Percentiles rank a stretch among this genome's conserved stretches.
These are phyloP conservation scores for Blastobotrys muscicola DNA, from an alignment of 805 yeast genomes.

Conservation along the genomic window DNA sequence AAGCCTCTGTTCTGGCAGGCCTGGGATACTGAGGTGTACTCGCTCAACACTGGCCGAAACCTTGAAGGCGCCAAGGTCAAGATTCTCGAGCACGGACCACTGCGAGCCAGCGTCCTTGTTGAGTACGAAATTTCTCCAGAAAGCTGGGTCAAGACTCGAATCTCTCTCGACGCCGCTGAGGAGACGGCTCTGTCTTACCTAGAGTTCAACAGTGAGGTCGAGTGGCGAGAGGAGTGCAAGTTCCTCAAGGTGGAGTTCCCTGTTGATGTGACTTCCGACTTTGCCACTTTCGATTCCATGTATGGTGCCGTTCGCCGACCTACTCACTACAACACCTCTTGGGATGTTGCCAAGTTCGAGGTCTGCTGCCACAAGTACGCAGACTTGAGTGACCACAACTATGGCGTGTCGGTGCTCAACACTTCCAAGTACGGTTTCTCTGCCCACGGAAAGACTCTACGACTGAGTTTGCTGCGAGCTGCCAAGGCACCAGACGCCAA, in stretches of 20 bases:
- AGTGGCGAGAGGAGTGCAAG: slow-evolving; percentile 80
- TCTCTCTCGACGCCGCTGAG: slow-evolving; percentile 51
- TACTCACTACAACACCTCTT: slow-evolving; percentile 85
- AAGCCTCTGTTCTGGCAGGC: slow-evolving; percentile 89
- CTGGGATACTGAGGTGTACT: slow-evolving; percentile 94
- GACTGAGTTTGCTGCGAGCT: slow-evolving; percentile 75
- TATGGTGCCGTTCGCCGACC: slow-evolving; percentile 88
- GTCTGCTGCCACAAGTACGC: slow-evolving; percentile 91
- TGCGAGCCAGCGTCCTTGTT: slow-evolving; percentile 54
- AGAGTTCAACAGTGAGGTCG: slow-evolving; percentile 49
- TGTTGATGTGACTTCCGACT: slow-evolving; percentile 65
- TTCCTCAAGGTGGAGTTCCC: slow-evolving; percentile 94
- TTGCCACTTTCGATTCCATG: slow-evolving; percentile 85
- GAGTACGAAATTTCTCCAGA: slow-evolving; percentile 46
- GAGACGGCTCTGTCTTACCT: slow-evolving; percentile 30
- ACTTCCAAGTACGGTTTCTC: slow-evolving; percentile 87
- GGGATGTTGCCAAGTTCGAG: slow-evolving; percentile 96
- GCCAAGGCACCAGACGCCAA: slow-evolving; percentile 90
- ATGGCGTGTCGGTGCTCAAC: slow-evolving; percentile 80
- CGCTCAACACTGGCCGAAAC: slow-evolving; percentile 60
- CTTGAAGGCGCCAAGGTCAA: slow-evolving; percentile 31
- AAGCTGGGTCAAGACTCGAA: slow-evolving; percentile 54
- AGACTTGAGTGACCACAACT: slow-evolving; percentile 74
- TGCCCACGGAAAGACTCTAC: slow-evolving; percentile 81
- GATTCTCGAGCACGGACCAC: slow-evolving; percentile 42